These are phyloP conservation scores for Colletotrichum theobromicola DNA, from an alignment of 2,329 filamentous ascomycete genomes.

Conservation along the genomic window DNA sequence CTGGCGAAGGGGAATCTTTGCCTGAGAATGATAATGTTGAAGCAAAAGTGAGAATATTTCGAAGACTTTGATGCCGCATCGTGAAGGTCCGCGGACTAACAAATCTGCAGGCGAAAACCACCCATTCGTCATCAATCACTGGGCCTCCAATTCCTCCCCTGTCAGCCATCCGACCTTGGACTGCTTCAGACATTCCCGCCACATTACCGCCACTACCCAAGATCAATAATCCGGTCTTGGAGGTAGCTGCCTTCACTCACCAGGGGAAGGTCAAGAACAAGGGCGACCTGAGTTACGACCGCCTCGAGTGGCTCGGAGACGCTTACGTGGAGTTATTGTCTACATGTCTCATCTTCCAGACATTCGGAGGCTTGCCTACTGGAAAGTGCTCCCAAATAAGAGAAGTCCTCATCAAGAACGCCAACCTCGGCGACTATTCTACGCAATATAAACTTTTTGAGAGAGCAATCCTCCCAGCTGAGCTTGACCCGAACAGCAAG, in stretches of 20 bases:
- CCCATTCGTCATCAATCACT: neutral
- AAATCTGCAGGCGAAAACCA: neutral
- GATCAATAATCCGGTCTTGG: slow-evolving; percentile 64
- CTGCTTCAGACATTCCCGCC: slow-evolving; percentile 50
- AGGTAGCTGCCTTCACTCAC: slow-evolving; percentile 72
- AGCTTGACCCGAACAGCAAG: slow-evolving; percentile 35
- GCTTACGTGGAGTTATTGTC: slow-evolving; percentile 82
- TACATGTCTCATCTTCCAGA: slow-evolving; percentile 75
- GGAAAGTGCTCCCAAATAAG: slow-evolving; percentile 78
- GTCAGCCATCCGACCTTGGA: slow-evolving; percentile 50
- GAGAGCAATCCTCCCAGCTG: slow-evolving; percentile 61
- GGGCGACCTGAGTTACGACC: slow-evolving; percentile 70
- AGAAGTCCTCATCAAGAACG: slow-evolving; percentile 81
- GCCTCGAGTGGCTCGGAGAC: slow-evolving; percentile 88
- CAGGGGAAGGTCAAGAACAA: slow-evolving; percentile 46
- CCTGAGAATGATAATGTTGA: neutral
- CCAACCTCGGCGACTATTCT: slow-evolving; percentile 74
- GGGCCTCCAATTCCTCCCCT: slow-evolving; percentile 15
- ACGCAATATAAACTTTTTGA: slow-evolving; percentile 73
- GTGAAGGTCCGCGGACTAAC: neutral
- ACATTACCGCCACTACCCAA: slow-evolving; percentile 64
- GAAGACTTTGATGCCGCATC: too few relatives aligned
- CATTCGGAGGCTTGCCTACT: slow-evolving; percentile 67
- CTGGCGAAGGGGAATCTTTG: neutral
- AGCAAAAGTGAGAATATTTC: neutral